Evolutionary conservation across 169 alveolate species (phyloP), one percentile per base, ranked within the genome.

Genomic region (Condylostoma magnum): DNA sequence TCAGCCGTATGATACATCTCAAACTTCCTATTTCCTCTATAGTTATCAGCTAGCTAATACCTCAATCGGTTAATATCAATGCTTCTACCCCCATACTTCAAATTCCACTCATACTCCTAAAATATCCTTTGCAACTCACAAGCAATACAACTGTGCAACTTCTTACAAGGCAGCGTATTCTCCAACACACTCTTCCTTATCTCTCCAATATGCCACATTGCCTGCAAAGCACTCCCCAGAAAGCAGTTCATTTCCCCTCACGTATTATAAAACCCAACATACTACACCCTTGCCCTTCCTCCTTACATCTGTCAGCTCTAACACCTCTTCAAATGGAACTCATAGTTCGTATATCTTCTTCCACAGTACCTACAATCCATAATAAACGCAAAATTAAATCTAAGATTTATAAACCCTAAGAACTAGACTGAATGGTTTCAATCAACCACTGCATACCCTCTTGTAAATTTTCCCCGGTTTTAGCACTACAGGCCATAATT

Each of bases 401-500:
- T n/a, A n/a, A n/a, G n/a, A n/a, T n/a, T n/a, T n/a, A n/a, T n/a
- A n/a, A n/a, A n/a, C n/a, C n/a, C n/a, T n/a, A n/a, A n/a, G n/a
- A n/a, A n/a, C n/a, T n/a, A n/a, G n/a, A n/a, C 73, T 63, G 60
- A 41, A 60, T 60, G 18, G 57, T 60, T 34, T 60, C 56, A 22
- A 90, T 85, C 0, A 92, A 84, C 96, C 96, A 92, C 69, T 87
- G 89, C 85, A 92, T 82, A 15, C 95, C 96, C 55, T 92, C 96
- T 70, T 92, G 84, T 5, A 92, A 60, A n/a, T 94, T 95, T 76
- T 92, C 97, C 63, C 94, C 85, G 38, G 96, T 92, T 41, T 87
- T 81, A 44, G 98, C 98, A 67, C 96, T 88, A 80, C 97, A 90
- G 5, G 97, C 98, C 18, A 92, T 88, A 47, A 94, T 92, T 57